These are phyloP conservation scores for Gynandropsis gynandra DNA, from an alignment of 345 rosid genomes.

Conservation along the genomic window DNA sequence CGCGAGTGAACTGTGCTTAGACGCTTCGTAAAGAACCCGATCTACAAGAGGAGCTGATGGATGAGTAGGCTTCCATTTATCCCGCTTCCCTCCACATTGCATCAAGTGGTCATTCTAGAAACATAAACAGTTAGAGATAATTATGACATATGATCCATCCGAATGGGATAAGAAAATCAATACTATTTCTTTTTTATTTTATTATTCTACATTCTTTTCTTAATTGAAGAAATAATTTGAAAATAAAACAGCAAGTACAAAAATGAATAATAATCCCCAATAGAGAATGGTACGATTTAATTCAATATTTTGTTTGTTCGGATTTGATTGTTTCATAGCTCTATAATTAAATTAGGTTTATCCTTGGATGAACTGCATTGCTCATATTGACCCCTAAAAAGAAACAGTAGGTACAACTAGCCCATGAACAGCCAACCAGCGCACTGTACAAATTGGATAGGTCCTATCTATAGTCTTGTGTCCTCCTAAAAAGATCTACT, in stretches of 20 bases:
- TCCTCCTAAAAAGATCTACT: no score
- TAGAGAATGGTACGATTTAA: background rate
- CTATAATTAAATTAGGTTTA: no score
- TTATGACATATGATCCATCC: background rate
- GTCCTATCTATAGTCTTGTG: no score
- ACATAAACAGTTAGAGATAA: background rate
- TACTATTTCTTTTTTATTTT: background rate
- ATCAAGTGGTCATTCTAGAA: background rate
- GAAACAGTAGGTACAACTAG: no score
- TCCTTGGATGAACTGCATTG: no score
- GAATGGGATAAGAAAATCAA: background rate
- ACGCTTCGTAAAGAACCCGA: constrained; percentile 10
- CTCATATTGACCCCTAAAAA: no score
- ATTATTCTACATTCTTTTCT: background rate
- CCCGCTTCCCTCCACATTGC: no score
- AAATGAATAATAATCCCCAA: background rate
- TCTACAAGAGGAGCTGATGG: constrained; percentile 15
- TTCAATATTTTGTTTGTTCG: no score
- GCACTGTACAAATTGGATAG: no score
- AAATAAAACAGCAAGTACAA: background rate
- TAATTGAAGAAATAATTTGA: background rate
- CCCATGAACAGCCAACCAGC: no score
- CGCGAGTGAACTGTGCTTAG: constrained; percentile 19
- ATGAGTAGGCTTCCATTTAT: no score
- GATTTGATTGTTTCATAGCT: no score